phyloP scores from a whole-genome alignment of 2,329 filamentous ascomycete genomes.

The Orbilia blumenaviensis region DNA sequence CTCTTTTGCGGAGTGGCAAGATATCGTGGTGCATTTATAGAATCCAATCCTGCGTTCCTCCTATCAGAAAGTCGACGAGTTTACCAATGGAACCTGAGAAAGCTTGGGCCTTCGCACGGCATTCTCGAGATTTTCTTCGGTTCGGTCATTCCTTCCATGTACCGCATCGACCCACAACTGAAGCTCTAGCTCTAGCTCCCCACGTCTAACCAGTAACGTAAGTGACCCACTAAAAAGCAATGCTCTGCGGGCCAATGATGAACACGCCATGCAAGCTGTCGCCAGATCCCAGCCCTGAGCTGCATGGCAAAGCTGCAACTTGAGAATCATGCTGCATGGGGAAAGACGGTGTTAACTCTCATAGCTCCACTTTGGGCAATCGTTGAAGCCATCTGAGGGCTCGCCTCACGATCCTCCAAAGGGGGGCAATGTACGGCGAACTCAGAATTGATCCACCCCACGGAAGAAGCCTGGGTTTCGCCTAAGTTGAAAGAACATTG shows the following conservation, averaged over 20 bases:
- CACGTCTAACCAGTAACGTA: slow-evolving; percentile 30
- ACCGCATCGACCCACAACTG: slow-evolving; percentile 34
- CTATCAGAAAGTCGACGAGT: neutral
- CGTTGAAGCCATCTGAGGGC: slow-evolving; percentile 12
- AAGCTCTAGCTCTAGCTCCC: slow-evolving; percentile 37
- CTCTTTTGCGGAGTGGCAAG: neutral
- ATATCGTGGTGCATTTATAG: slow-evolving; percentile 32
- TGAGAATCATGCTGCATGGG: slow-evolving; percentile 6
- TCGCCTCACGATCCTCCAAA: slow-evolving; percentile 45
- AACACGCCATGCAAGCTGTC: slow-evolving; percentile 32
- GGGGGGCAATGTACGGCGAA: slow-evolving; percentile 46
- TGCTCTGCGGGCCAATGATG: slow-evolving; percentile 26
- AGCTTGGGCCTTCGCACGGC: slow-evolving; percentile 31
- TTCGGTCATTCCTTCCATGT: slow-evolving; percentile 25
- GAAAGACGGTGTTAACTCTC: slow-evolving; percentile 21
- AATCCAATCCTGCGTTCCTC: slow-evolving; percentile 12
- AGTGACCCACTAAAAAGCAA: slow-evolving; percentile 25
- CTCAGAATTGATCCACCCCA: slow-evolving; percentile 37
- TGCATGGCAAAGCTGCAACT: slow-evolving; percentile 43
- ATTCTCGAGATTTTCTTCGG: slow-evolving; percentile 4
- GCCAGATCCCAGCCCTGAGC: slow-evolving; percentile 35
- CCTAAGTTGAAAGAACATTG: neutral
- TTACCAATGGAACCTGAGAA: neutral
- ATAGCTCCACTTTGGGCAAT: slow-evolving; percentile 6
- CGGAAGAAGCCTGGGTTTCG: slow-evolving; percentile 18